Evolutionary conservation across 352 stramenopile species (phyloP), one percentile per base, ranked within the genome.

Genomic region (Pythium periplocum): DNA sequence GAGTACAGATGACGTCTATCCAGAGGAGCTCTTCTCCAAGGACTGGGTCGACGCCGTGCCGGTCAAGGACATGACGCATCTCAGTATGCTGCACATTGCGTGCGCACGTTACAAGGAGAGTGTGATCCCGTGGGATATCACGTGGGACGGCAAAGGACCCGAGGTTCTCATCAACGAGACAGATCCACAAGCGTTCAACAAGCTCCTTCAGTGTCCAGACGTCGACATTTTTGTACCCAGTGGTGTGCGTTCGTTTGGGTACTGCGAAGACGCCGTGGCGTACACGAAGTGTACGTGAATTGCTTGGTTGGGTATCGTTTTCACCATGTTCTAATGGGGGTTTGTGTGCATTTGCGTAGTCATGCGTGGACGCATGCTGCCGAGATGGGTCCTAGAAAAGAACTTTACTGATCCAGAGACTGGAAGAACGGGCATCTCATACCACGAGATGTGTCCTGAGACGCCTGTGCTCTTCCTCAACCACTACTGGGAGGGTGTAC

Each of bases 221-320:
- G 58, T 89, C n/a, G 78, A 87, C 40, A 68, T 90, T 41, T 90
- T 79, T 64, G 49, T 83, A 26, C 74, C 78, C 1, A 5, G 42
- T 4, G 66, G 61, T n/a, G 57, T 87, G 11, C 71, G 76, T 10
- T 61, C 53, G 12, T 68, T 79, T 40, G 76, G 76, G 34, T 90
- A 90, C 62, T 90, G 78, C 61, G 78, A 90, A 44, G 78, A 90
- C 48, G 65, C 66, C 4, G 62, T 73, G 26, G 78, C 68, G 4
- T 90, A 87, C 53, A 66, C 75, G 4, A 84, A 86, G 37, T 84
- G 73, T 86, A 67, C 11, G 69, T 59, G 7, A 12, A 8, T 42
- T 42, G 17, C 17, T 26, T 26, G 17, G 17, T 26, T 26, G 17
- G 17, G 0, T 26, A 26, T 26, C 17, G 17, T 26, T 26, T 26